Base-by-base conservation (phyloP, 2,329 filamentous ascomycete genomes). In the Elsinoe ampelina region DNA sequence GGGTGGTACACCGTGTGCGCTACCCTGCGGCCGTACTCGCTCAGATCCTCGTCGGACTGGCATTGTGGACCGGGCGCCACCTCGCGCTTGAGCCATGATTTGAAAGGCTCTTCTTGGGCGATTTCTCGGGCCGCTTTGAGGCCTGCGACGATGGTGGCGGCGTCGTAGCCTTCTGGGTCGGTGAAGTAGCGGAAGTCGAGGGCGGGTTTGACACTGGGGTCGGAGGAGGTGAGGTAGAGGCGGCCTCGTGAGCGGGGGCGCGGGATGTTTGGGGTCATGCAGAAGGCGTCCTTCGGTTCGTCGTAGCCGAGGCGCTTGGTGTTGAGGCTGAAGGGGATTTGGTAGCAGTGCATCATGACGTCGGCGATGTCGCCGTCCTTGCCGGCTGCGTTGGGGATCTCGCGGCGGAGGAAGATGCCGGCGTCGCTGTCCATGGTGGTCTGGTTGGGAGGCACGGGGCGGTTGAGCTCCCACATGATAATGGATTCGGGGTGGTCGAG, bases 331-430 rank as follows among this genome's bases (percentile, higher is more conserved):
- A 95, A 95, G 55, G 89, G 89, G 63, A 95, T 95, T 73, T 95
- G 90, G 77, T 95, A 95, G 80, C 89, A 95, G 76, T 95, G 89
- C 86, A 93, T 93, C 90, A 95, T 95, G 66, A 95, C 75, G 67
- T 95, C 90, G 61, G 86, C 87, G 57, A 87, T 84, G 60, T 86
- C 80, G 54, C 86, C 86, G 64, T 95, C 89, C 1, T 75, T 74
- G 57, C 80, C 80, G 2, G 78, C 80, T 2, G 88, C 86, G 66
- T 91, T 83, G 64, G 81, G 76, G 12, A 77, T 69, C 71, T 95
- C 84, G 59, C 89, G 86, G 60, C 89, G 87, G 58, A 95, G 77
- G 79, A 95, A 95, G 67, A 93, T 86, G 61, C 87, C 88, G 2
- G 88, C 88, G 68, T 95, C 90, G 20, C 86, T 95, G 74, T 93